Conservation (phyloP, 345 rosid genomes). For the Dipteronia dyeriana region DNA sequence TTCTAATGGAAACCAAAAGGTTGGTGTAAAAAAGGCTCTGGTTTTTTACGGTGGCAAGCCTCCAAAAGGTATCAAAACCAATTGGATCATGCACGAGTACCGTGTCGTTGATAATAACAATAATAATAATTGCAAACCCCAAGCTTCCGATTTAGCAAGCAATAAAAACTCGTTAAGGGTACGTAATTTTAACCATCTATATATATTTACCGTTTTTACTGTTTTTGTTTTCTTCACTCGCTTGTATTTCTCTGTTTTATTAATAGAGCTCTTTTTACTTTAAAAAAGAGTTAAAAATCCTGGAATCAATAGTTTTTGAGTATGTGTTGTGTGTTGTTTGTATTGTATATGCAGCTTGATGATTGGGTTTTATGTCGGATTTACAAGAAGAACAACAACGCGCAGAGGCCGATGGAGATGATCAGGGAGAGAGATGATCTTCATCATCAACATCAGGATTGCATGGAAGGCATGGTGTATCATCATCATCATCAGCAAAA, state of each 20-base stretch:
- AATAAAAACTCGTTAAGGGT: conserved; percentile 52
- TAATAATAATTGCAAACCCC: conserved; percentile 25
- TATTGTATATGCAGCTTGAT: conserved; percentile 36
- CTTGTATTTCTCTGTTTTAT: too few species aligned
- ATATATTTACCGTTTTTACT: too few species aligned
- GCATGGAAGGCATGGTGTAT: conserved; percentile 29
- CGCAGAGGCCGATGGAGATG: conserved; percentile 29
- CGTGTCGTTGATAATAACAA: conserved; percentile 30
- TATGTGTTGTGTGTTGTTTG: not conserved
- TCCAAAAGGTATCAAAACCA: conserved; percentile 53
- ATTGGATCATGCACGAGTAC: conserved; percentile 63
- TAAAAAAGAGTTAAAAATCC: not conserved
- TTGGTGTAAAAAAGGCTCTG: conserved; percentile 56
- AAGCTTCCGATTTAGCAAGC: conserved; percentile 26
- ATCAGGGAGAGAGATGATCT: conserved; percentile 17
- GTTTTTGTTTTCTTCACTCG: too few species aligned
- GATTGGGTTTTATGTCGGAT: conserved; percentile 64
- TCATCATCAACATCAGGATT: not conserved
- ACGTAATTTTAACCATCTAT: not conserved
- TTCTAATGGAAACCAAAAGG: conserved; percentile 37
- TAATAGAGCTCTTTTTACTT: too few species aligned
- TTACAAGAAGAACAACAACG: conserved; percentile 43
- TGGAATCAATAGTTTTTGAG: too few species aligned
- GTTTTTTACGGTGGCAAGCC: conserved; percentile 57
- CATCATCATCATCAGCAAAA: not conserved